Evolutionary conservation across 768 basidiomycete genomes (phyloP), one percentile per base, ranked within the genome.

Genomic region (Royoungia palumana): DNA sequence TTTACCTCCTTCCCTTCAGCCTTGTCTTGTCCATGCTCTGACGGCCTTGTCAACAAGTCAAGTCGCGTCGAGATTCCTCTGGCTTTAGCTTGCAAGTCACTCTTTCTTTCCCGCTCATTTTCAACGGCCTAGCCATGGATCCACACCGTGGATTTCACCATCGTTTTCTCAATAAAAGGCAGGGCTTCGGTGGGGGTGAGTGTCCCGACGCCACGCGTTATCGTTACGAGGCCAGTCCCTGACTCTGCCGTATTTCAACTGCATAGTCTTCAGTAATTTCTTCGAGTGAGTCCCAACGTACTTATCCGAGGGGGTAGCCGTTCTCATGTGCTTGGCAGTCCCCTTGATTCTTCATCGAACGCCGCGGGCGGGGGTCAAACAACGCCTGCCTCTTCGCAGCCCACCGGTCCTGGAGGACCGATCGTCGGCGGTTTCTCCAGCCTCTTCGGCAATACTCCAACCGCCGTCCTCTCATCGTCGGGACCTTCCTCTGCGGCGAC

Each of bases 131-230:
- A 11, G 48, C 42, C 9, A 68, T 69, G 69, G 50, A 55, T 35
- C n/a, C 44, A 7, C 41, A 38, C 30, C 52, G 32, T 44, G 48
- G 40, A 38, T 30, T 58, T 16, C 57, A 60, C 48, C 49, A 24
- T 50, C 58, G 51, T 41, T 42, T 56, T 53, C 39, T 55, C 25
- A 49, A 34, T 32, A 59, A 52, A 53, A 62, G 64, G 54, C 68
- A 63, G 57, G 62, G 53, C 50, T 56, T 68, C 36, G 38, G 49
- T 14, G 60, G 55, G 49, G 32, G 70, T 72, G 50, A 60, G 70
- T 53, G 12, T 2, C 6, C 53, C 16, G 8, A 27, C 21, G 5
- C 21, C 39, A 12, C 28, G 0, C 35, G 20, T 35, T 9, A 12
- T 22, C 28, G 28, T 28, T 28, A 28, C 28, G 28, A 12, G 13